Conservation (phyloP, 1,284 basidiomycete species). For the Lentinula novae-zelandiae region DNA sequence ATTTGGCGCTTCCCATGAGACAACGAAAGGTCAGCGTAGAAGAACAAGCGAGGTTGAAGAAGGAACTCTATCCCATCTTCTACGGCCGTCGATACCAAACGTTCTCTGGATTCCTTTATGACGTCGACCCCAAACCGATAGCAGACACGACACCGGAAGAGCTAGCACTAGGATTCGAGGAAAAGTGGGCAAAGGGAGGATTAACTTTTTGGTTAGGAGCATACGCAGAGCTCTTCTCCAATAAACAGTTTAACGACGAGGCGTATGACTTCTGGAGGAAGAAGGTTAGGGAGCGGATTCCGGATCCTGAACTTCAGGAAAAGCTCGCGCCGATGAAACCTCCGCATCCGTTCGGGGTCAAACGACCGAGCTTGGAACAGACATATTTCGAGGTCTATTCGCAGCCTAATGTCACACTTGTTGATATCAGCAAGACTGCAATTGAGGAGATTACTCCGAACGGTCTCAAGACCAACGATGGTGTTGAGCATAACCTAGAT, state of each 20-base stretch:
- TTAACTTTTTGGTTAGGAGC: conserved; percentile 21
- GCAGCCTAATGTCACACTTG: conserved; percentile 21
- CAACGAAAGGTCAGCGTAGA: conserved; percentile 17
- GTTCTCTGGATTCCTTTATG: conserved; percentile 20
- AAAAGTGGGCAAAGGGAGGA: conserved; percentile 20
- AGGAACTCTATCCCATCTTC: conserved; percentile 17
- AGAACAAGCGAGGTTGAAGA: conserved; percentile 18
- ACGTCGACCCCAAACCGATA: conserved; percentile 14
- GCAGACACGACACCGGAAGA: conserved; percentile 20
- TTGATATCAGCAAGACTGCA: conserved; percentile 19
- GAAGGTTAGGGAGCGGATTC: conserved; percentile 20
- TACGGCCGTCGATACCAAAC: conserved; percentile 22
- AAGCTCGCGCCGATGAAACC: conserved; percentile 22
- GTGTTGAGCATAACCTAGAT: conserved; percentile 21
- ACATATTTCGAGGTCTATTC: conserved; percentile 23
- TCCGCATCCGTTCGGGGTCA: conserved; percentile 23
- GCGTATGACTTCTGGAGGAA: conserved; percentile 25
- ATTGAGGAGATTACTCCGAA: conserved; percentile 19
- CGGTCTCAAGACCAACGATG: conserved; percentile 19
- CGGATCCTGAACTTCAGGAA: conserved; percentile 20
- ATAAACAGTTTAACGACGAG: conserved; percentile 20
- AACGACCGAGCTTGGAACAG: conserved; percentile 20
- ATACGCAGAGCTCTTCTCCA: conserved; percentile 17
- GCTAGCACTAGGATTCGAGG: conserved; percentile 19
- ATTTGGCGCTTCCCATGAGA: conserved; percentile 22